Conservation (phyloP, 2,329 filamentous ascomycete species). For the Colletotrichum trifolii region DNA sequence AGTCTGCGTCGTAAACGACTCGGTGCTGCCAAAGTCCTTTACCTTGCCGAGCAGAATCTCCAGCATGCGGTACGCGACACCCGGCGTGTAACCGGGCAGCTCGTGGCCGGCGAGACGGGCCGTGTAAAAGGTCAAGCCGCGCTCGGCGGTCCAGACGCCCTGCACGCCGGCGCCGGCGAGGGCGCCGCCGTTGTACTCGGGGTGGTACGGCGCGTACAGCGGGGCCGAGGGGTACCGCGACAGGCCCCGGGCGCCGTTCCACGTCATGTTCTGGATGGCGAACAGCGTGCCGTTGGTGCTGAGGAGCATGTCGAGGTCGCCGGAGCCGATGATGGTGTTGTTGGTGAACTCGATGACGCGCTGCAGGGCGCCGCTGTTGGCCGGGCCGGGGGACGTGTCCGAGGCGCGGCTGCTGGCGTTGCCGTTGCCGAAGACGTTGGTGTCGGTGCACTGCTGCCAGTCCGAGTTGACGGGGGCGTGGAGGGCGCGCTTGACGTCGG, state of each 20-base stretch:
- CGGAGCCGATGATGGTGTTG: constrained; percentile 46
- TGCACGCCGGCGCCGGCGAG: constrained; percentile 26
- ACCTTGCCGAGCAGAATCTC: constrained; percentile 43
- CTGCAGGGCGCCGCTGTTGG: constrained; percentile 34
- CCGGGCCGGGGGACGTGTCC: constrained; percentile 31
- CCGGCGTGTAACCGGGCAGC: constrained; percentile 43
- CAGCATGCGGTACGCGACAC: constrained; percentile 43
- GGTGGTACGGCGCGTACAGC: constrained; percentile 34
- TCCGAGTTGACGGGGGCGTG: constrained; percentile 63
- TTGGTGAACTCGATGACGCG: constrained; percentile 46
- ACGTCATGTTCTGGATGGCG: constrained; percentile 79
- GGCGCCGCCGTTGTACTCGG: constrained; percentile 44
- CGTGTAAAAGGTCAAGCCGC: constrained; percentile 37
- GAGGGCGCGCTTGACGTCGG: constrained; percentile 75
- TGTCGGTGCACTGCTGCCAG: constrained; percentile 42
- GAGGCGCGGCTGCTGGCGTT: background rate
- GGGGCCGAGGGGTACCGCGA: constrained; percentile 53
- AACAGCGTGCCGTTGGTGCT: constrained; percentile 72
- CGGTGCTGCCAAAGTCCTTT: constrained; percentile 37
- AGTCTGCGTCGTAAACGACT: constrained; percentile 25
- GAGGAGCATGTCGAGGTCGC: constrained; percentile 63
- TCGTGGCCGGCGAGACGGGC: constrained; percentile 39
- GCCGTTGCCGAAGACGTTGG: constrained; percentile 42
- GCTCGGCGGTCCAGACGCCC: constrained; percentile 35
- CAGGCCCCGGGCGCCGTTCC: constrained; percentile 74